Evolutionary conservation across 768 basidiomycete species (phyloP), one percentile per base, ranked within the genome.

Genomic region (Kwoniella shandongensis): DNA sequence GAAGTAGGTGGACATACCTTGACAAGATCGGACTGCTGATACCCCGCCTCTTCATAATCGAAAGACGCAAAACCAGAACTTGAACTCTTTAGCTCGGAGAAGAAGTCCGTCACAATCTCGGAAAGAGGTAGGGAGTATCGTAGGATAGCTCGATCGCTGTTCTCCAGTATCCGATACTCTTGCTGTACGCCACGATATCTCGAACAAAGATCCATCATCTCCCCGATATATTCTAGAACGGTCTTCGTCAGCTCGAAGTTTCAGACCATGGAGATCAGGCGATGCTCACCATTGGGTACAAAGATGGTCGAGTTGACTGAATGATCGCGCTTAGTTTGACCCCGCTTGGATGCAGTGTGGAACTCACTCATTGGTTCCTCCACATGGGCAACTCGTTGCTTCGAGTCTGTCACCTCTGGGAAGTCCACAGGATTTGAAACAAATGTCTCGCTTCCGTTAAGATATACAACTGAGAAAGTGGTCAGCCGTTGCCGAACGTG

Each of bases 341-440:
- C n/a, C n/a, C n/a, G 20, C 45, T 56, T 17, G 51, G 44, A 46
- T 8, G 17, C 32, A 10, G 22, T 15, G 18, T 3, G 30, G 12
- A 20, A 53, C 71, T 57, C 30, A 72, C 73, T 70, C 51, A 92
- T 83, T 0, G 96, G 96, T 75, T 98, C 96, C 66, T 90, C 88
- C 13, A 98, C 81, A 63, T 87, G 84, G 62, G 81, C 82, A 20
- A 93, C 83, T 30, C 80, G 73, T 3, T 55, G 57, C 20, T 69
- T 66, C 25, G 80, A 76, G 59, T 93, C 88, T 17, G 81, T 78
- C 15, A 83, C 80, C 51, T 98, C 93, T 0, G 96, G 96, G 72
- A 99, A 99, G 62, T 96, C 89, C 1, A 88, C 89, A 17, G 96
- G 94, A 75, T 96, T 97, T 76, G 91, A 91, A 70, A 99, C 81